phyloP scores from a whole-genome alignment of 2,329 filamentous ascomycete species.

The Ascochyta fabae region DNA sequence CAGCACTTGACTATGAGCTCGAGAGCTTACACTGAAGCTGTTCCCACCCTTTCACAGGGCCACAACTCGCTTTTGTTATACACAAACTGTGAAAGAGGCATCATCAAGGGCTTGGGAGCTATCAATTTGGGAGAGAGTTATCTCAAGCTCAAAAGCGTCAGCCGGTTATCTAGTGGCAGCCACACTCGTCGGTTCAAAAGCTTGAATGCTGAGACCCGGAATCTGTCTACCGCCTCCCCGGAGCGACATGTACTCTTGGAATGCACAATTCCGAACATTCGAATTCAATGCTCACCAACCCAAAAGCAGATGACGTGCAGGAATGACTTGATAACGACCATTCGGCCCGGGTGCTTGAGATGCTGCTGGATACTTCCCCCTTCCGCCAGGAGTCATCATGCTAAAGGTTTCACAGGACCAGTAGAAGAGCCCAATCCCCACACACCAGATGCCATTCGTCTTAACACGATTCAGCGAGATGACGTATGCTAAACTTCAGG shows the following conservation, averaged over 20 bases:
- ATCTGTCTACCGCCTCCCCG: background rate
- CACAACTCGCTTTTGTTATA: too few relatives aligned
- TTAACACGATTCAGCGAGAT: background rate
- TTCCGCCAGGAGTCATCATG: background rate
- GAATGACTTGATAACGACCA: conserved; percentile 1
- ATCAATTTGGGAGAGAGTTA: too few relatives aligned
- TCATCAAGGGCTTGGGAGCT: too few relatives aligned
- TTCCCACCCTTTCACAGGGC: too few relatives aligned
- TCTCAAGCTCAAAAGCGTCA: too few relatives aligned
- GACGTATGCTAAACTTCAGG: background rate
- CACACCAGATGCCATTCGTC: too few relatives aligned
- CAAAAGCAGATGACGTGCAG: conserved; percentile 2
- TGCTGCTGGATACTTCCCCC: background rate
- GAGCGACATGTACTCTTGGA: background rate
- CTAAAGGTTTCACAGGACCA: background rate
- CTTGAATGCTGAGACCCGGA: background rate
- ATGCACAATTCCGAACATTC: background rate
- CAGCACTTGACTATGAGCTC: too few relatives aligned
- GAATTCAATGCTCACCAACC: background rate
- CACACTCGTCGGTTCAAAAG: too few relatives aligned
- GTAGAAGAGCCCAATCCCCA: too few relatives aligned
- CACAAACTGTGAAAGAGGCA: too few relatives aligned
- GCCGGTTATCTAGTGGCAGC: too few relatives aligned
- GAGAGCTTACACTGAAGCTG: too few relatives aligned
- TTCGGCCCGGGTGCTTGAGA: background rate